Conservation (phyloP, 192 early-diverging fungal species). For the Rhizophagus sp. region DNA sequence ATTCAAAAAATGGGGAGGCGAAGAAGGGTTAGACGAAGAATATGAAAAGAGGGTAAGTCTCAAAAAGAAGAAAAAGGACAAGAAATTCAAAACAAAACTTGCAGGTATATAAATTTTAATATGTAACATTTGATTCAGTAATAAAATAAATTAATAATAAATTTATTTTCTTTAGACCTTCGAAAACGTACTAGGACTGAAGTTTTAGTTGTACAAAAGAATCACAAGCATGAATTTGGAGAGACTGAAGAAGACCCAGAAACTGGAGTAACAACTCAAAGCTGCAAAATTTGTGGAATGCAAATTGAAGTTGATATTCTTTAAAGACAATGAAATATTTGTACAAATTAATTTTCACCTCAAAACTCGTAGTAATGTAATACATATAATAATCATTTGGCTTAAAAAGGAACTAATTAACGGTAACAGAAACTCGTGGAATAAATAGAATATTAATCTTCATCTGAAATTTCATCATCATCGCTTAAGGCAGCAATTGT, state of each 20-base stretch:
- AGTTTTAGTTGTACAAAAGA: constrained; percentile 62
- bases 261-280: constrained; percentile 55
- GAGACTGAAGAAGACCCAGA: constrained; percentile 48
- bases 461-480: constrained; percentile 4
- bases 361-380: too few species aligned
- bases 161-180: constrained; percentile 55
- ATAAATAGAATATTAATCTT: not conserved
- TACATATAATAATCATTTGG: too few species aligned
- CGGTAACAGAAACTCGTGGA: not conserved
- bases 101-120: constrained; percentile 44
- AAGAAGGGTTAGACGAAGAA: constrained; percentile 84
- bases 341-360: too few species aligned
- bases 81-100: constrained; percentile 79
- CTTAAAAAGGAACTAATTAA: not conserved
- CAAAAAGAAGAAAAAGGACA: constrained; percentile 81
- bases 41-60: constrained; percentile 77
- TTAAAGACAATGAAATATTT: constrained; percentile 28
- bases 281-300: constrained; percentile 65
- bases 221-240: constrained; percentile 79
- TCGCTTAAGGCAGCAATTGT: constrained; percentile 10
- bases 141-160: not conserved
- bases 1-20: constrained; percentile 87
- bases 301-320: constrained; percentile 71
- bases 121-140: not conserved
- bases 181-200: constrained; percentile 79